Base-by-base conservation (phyloP, 192 early-diverging fungal genomes). In the Oehlia diaphana region DNA sequence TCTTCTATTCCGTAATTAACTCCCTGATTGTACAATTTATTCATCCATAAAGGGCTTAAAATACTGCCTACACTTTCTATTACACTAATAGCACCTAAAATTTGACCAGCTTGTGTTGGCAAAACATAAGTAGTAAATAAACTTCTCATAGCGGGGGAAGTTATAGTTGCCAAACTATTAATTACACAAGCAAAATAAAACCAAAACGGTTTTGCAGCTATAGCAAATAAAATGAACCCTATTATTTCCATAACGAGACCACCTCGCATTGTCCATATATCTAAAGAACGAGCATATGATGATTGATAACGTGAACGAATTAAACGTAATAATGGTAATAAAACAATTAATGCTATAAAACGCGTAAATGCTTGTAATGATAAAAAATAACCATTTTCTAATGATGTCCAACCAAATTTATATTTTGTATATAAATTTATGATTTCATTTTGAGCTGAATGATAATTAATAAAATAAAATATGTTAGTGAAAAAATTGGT, bases 1-100 rank as follows among this genome's bases (percentile, higher is more conserved):
- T 76, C 74, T 12, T 14, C 16, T 1, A 76, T 19, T 42, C 9
- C 63, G 16, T 66, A 23, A 44, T 3, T 19, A 7, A 88, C 85
- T 0, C 85, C 81, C 21, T 67, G 50, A 5, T 82, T 81, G 63
- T 85, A 90, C 7, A 90, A 79, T 50, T 83, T 58, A 49, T 87
- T 87, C 63, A 90, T 80, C 16, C 82, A 76, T 10, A 90, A 16
- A 14, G 87, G 89, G 19, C 86, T 84, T 1, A 87, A 26, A 28
- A 87, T 82, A 35, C 89, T 84, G 13, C 84, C 83, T 58, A 88
- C 72, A 23, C 86, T 76, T 47, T 90, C 89, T 23, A 88, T 19
- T 35, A 87, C 82, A 35, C 84, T 80, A 4, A 88, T 62, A n/a
- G 87, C 86, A 2, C 89, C 89, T n/a, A 90, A 69, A 9, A 84